Percentiles rank a stretch among this genome's conserved stretches.
These are phyloP conservation scores for Hura crepitans DNA, from an alignment of 441 rosid genomes.

Conservation along the genomic window DNA sequence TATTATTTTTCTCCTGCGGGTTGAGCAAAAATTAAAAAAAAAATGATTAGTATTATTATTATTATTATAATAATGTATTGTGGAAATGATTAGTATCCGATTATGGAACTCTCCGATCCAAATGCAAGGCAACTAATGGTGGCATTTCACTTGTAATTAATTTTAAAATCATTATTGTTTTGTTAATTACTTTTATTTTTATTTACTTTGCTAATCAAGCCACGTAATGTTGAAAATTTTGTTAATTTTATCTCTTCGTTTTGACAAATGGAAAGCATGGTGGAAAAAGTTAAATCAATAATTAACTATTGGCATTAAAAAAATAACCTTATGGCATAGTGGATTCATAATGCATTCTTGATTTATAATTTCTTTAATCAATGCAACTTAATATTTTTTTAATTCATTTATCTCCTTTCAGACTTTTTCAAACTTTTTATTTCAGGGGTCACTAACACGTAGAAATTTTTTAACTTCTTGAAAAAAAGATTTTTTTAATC, in stretches of 20 bases:
- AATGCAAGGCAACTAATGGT: not conserved
- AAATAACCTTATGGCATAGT: too few species aligned
- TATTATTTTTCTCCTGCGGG: not conserved
- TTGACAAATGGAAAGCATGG: conserved; percentile 13
- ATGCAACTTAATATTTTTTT: not conserved
- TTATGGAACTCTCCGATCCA: conserved; percentile 22
- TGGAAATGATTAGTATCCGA: conserved; percentile 21
- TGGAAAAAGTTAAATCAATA: not conserved
- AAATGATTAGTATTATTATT: conserved; percentile 5
- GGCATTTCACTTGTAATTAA: not conserved
- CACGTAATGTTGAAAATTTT: conserved; percentile 4
- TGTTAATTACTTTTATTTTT: not conserved
- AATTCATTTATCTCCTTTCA: not conserved
- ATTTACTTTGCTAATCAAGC: conserved; percentile 7
- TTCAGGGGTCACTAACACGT: not conserved
- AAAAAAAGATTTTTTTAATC: too few species aligned
- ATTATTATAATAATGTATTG: not conserved
- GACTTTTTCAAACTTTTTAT: not conserved
- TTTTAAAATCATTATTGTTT: not conserved
- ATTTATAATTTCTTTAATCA: not conserved
- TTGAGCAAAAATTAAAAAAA: not conserved
- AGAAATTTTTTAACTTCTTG: not conserved
- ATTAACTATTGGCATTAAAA: not conserved
- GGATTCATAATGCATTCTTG: not conserved
- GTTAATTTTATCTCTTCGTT: not conserved